Conservation (phyloP, 495 filamentous ascomycete species). For the Pyrenopolyporus hunteri region DNA sequence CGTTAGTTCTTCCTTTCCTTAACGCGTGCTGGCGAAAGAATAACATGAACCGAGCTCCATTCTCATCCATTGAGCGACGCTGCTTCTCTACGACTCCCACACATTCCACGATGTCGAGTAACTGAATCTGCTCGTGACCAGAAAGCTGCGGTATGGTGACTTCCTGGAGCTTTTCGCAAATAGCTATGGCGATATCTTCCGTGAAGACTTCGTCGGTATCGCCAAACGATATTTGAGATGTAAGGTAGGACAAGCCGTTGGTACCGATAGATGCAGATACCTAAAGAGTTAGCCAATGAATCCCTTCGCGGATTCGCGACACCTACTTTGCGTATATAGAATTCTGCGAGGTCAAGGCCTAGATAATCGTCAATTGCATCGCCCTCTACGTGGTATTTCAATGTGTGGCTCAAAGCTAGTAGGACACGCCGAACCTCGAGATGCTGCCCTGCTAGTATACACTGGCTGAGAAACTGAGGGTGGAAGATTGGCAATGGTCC, state of each 20-base stretch:
- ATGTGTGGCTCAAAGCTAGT: slow-evolving; percentile 71
- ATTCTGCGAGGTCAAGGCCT: slow-evolving; percentile 72
- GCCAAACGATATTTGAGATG: slow-evolving; percentile 52
- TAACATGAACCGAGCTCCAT: slow-evolving; percentile 86
- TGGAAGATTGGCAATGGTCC: slow-evolving; percentile 91
- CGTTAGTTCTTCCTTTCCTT: slow-evolving; percentile 66
- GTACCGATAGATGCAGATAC: slow-evolving; percentile 29
- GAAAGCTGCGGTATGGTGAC: slow-evolving; percentile 82
- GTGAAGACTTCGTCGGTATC: slow-evolving; percentile 67
- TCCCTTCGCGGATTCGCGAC: not conserved
- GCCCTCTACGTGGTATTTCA: slow-evolving; percentile 84
- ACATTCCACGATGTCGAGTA: slow-evolving; percentile 88
- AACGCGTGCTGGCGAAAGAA: slow-evolving; percentile 88
- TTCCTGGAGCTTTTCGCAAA: slow-evolving; percentile 79
- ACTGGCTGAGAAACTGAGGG: slow-evolving; percentile 89
- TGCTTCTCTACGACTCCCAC: slow-evolving; percentile 87
- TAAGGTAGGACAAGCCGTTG: slow-evolving; percentile 28
- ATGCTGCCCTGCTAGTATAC: slow-evolving; percentile 81
- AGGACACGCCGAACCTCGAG: slow-evolving; percentile 75
- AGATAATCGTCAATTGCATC: slow-evolving; percentile 83
- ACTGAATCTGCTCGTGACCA: slow-evolving; percentile 84
- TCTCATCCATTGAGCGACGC: slow-evolving; percentile 88
- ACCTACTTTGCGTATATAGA: slow-evolving; percentile 56
- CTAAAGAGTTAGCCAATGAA: slow-evolving; percentile 28
- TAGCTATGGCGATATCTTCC: slow-evolving; percentile 70